phyloP scores from a whole-genome alignment of 169 alveolate genomes.

The Neospora caninum region DNA sequence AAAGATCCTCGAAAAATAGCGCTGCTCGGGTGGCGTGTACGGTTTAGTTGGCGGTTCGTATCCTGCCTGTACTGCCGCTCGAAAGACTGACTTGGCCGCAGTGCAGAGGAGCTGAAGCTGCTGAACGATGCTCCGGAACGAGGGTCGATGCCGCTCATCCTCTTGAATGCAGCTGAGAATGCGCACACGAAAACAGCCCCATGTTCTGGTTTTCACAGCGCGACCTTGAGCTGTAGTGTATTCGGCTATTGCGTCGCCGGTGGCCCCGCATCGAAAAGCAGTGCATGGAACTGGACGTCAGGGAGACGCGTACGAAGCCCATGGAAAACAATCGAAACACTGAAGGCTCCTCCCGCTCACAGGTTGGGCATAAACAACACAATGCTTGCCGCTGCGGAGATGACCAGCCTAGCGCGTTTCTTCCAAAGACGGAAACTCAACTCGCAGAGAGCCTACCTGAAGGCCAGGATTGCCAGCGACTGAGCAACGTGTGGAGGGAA shows the following conservation, averaged over 20 bases:
- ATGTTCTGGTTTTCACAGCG: not conserved
- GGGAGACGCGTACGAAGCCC: too few relatives aligned
- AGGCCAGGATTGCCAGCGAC: conserved; percentile 26
- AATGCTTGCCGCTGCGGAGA: too few relatives aligned
- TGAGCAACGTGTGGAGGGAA: conserved; percentile 31
- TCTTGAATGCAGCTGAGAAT: conserved; percentile 47
- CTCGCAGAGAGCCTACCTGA: not conserved
- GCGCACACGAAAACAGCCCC: not conserved
- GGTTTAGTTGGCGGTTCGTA: too few relatives aligned
- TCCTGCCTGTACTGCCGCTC: not conserved
- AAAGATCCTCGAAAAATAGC: too few relatives aligned
- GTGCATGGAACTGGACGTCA: too few relatives aligned
- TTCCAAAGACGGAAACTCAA: not conserved
- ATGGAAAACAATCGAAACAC: too few relatives aligned
- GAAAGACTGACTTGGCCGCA: not conserved
- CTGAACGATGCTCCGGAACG: conserved; percentile 31
- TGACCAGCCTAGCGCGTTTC: too few relatives aligned
- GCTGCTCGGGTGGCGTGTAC: too few relatives aligned
- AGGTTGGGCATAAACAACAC: too few relatives aligned
- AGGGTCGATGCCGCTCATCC: conserved; percentile 37
- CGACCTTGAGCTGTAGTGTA: not conserved
- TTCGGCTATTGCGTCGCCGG: too few relatives aligned
- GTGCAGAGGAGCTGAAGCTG: conserved; percentile 38
- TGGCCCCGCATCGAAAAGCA: too few relatives aligned
- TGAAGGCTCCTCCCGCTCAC: too few relatives aligned